phyloP scores from a whole-genome alignment of 345 rosid species.

The Zanthoxylum bungeanum region DNA sequence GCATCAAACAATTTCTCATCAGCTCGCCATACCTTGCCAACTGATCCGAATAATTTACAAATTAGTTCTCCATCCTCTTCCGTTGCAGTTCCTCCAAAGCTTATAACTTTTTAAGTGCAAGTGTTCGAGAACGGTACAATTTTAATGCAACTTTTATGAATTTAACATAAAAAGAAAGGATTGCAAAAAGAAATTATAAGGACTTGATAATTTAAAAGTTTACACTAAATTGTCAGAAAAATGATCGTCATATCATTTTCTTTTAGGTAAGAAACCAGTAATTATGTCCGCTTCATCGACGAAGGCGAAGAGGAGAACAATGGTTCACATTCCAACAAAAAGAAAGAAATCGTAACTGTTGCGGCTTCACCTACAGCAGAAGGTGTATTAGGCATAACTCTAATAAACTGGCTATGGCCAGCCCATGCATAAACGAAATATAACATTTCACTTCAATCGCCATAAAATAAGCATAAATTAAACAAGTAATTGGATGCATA shows the following conservation, averaged over 20 bases:
- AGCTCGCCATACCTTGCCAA: constrained; percentile 85
- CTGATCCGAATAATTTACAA: constrained; percentile 64
- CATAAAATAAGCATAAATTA: background rate
- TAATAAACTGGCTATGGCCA: constrained; percentile 67
- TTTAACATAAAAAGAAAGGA: constrained; percentile 2
- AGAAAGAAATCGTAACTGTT: constrained; percentile 38
- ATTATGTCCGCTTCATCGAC: background rate
- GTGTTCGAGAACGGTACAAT: constrained; percentile 4
- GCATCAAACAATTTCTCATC: constrained; percentile 91
- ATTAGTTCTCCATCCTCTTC: constrained; percentile 76
- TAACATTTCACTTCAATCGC: background rate
- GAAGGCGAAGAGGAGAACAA: background rate
- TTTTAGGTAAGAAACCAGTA: background rate
- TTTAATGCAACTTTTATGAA: constrained; percentile 7
- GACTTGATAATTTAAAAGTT: background rate
- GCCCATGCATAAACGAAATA: constrained; percentile 66
- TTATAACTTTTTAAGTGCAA: constrained; percentile 45
- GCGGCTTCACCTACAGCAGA: constrained; percentile 90
- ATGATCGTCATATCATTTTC: background rate
- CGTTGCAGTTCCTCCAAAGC: constrained; percentile 74
- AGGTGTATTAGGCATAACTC: constrained; percentile 96
- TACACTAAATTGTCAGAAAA: background rate
- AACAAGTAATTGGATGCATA: background rate
- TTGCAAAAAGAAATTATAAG: background rate
- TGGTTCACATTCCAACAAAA: background rate